phyloP scores from a whole-genome alignment of 2,329 filamentous ascomycete genomes.

The Pestalotiopsis sp. region DNA sequence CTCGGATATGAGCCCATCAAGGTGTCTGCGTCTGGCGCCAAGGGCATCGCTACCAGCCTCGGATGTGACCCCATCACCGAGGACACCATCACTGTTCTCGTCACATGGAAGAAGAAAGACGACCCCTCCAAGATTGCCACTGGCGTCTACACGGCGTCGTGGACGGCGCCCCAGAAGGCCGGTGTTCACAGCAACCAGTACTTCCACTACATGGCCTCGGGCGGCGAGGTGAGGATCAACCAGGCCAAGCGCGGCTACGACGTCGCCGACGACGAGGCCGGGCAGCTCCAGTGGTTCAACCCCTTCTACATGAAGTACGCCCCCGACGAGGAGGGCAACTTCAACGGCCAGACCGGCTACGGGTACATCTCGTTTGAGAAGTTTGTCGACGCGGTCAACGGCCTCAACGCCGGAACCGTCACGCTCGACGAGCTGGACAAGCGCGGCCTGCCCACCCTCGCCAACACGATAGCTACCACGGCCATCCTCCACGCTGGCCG shows the following conservation, averaged over 20 bases:
- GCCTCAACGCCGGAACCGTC: slow-evolving; percentile 73
- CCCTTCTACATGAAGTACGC: slow-evolving; percentile 96
- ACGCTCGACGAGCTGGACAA: slow-evolving; percentile 77
- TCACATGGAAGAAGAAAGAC: slow-evolving; percentile 80
- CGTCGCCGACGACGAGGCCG: slow-evolving; percentile 77
- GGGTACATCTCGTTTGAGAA: slow-evolving; percentile 96
- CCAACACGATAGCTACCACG: slow-evolving; percentile 88
- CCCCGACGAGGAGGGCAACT: slow-evolving; percentile 93
- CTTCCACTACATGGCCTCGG: slow-evolving; percentile 88
- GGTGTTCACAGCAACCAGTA: slow-evolving; percentile 96
- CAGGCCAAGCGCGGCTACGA: slow-evolving; percentile 95
- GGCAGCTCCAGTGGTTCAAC: slow-evolving; percentile 82
- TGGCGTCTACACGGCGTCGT: slow-evolving; percentile 89
- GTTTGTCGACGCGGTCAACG: slow-evolving; percentile 85
- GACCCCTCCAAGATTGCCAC: slow-evolving; percentile 75
- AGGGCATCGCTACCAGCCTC: slow-evolving; percentile 75
- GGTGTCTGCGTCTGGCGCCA: slow-evolving; percentile 77
- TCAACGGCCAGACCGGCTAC: slow-evolving; percentile 87
- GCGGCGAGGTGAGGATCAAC: slow-evolving; percentile 86
- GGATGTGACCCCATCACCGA: slow-evolving; percentile 83
- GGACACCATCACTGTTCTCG: slow-evolving; percentile 89
- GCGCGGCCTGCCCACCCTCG: slow-evolving; percentile 80
- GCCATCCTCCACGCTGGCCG: slow-evolving; percentile 89
- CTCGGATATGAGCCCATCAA: slow-evolving; percentile 74
- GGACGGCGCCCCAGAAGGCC: slow-evolving; percentile 90